Percentiles rank a stretch among this genome's conserved stretches.
These are phyloP conservation scores for Exsudoporus frostii DNA, from an alignment of 768 basidiomycete genomes.

Conservation along the genomic window DNA sequence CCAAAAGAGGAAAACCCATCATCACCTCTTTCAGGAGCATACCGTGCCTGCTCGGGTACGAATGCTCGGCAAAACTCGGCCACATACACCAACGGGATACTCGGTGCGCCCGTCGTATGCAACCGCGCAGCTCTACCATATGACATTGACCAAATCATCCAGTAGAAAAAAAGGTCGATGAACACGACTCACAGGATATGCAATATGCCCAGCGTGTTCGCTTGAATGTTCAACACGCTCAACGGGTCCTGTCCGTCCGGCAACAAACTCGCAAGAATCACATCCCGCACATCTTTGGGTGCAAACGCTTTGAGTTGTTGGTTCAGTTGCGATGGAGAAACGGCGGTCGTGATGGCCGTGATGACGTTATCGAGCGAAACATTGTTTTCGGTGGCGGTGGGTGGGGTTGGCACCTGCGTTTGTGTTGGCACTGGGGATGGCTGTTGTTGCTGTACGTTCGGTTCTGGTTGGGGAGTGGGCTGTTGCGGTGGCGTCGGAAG, in stretches of 20 bases:
- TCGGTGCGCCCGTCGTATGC: slow-evolving; percentile 34
- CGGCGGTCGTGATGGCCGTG: slow-evolving; percentile 44
- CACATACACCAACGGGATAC: slow-evolving; percentile 43
- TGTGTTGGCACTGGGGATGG: slow-evolving; percentile 14
- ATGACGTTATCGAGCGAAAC: slow-evolving; percentile 41
- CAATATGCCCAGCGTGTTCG: slow-evolving; percentile 62
- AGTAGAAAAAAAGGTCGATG: not conserved
- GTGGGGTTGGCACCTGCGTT: slow-evolving; percentile 4
- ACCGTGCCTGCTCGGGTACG: slow-evolving; percentile 57
- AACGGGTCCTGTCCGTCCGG: slow-evolving; percentile 69
- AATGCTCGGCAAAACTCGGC: slow-evolving; percentile 62
- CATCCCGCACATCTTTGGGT: slow-evolving; percentile 57
- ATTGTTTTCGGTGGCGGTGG: slow-evolving; percentile 1
- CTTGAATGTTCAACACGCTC: slow-evolving; percentile 47
- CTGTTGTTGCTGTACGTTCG: slow-evolving; percentile 15
- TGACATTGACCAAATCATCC: not conserved
- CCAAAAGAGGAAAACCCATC: not conserved
- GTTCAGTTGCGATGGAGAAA: slow-evolving; percentile 37
- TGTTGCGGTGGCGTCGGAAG: slow-evolving; percentile 24
- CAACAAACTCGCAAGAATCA: slow-evolving; percentile 51
- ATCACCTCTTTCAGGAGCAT: slow-evolving; percentile 67
- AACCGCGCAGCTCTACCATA: slow-evolving; percentile 57
- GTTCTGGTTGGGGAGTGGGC: slow-evolving; percentile 12
- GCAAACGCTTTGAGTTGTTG: slow-evolving; percentile 44
- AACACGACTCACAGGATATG: slow-evolving; percentile 63